A percentile compares a stretch with the other conserved stretches of the same genome.
Evolutionary conservation across 106 monocot genomes (phyloP).

Genomic region (Phalaenopsis equestris): DNA sequence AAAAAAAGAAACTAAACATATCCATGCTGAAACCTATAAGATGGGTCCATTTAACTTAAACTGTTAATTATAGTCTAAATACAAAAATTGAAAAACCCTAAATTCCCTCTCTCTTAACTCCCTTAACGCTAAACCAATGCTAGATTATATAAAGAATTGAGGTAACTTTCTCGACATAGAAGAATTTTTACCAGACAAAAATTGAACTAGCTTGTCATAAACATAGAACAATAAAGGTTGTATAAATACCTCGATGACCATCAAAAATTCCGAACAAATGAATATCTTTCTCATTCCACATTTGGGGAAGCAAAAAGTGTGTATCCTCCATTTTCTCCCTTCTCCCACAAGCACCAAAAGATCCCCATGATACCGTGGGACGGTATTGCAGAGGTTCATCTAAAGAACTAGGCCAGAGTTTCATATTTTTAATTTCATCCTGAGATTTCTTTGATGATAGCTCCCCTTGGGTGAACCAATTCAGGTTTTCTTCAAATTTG

Average conservation of each 20-base stretch:
- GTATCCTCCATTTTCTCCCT: constrained; percentile 98
- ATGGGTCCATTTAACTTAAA: too few species aligned
- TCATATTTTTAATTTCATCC: constrained; percentile 10
- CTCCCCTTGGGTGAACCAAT: constrained; percentile 76
- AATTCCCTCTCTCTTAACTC: background rate
- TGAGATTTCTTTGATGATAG: constrained; percentile 19
- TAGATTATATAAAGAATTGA: background rate
- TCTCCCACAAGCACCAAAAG: constrained; percentile 83
- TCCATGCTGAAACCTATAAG: too few species aligned
- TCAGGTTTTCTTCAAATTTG: constrained; percentile 46
- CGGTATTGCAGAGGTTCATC: constrained; percentile 25
- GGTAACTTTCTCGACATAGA: background rate
- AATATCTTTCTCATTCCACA: constrained; percentile 53
- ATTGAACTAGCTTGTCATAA: background rate
- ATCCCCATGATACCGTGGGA: constrained; percentile 87
- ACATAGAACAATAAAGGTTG: background rate
- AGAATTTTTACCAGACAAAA: background rate
- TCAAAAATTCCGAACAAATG: constrained; percentile 91
- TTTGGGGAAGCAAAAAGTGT: constrained; percentile 77
- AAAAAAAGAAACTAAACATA: too few species aligned
- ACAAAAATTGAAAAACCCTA: too few species aligned
- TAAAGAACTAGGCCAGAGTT: constrained; percentile 29
- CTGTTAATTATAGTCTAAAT: too few species aligned
- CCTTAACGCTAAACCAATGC: background rate
- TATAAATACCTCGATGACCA: constrained; percentile 78